Evolutionary conservation across 2,329 filamentous ascomycete genomes (phyloP), one percentile per base, ranked within the genome.

Genomic region (Arthrobotrys entomopaga): DNA sequence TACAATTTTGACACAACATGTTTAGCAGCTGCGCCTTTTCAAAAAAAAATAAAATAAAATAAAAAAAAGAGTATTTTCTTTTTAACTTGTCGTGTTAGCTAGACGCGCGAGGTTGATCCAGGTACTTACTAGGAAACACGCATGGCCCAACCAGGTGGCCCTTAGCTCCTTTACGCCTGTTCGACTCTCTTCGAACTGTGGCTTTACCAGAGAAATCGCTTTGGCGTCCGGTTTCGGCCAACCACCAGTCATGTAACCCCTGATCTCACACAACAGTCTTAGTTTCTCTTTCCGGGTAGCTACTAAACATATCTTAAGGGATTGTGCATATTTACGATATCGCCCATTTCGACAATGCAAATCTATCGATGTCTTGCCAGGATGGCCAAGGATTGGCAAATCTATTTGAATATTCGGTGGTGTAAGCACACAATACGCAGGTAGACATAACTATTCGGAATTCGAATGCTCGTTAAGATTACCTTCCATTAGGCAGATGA

Each of bases 141-240:
- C 93, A 81, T 98, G 94, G 40, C 94, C 94, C 1, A 98, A 88
- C 94, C 94, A 97, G 46, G 94, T 98, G 38, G 93, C 91, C 63
- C 93, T 88, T 22, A 98, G 85, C 46, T 86, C 84, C 16, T 81
- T 78, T 49, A 74, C 48, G 4, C 59, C 63, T 54, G 70, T 74
- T 54, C 70, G 58, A 64, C 63, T 74, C 38, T 67, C 42, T 24
- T 74, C 63, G 38, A 74, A 74, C 19, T 74, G 56, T 74, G 70
- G 70, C 70, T 61, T 63, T 50, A 74, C 64, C 34, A 74, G 57
- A 20, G 63, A 43, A 15, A 74, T 52, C 22, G 59, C 57, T 8
- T 48, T 58, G 16, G 40, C 34, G 7, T 67, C 64, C 20, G 54
- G 26, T 34, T 67, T 74, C 46, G 70, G 70, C 63, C 63, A 74